Base-by-base conservation (phyloP, 306 rosid genomes). In the Pyrus communis region DNA sequence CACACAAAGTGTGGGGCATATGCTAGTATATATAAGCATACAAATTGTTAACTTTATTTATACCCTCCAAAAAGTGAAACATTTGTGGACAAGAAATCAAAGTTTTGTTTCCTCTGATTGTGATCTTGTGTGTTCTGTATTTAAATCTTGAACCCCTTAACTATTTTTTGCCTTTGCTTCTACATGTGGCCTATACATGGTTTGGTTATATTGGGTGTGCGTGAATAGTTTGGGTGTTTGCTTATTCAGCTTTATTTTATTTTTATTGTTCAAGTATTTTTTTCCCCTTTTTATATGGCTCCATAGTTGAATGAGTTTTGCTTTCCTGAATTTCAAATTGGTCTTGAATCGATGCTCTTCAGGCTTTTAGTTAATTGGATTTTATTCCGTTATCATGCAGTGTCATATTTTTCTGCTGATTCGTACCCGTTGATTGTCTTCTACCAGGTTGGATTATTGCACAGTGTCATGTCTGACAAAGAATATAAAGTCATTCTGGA, bases 401-500 rank as follows among this genome's bases (percentile, higher is more conserved):
- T 63, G 51, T 59, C 43, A 12, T 70, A 60, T 40, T 79, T 45
- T 79, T 25, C 42, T 17, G 75, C 49, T 75, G 80, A 69, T 75
- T 79, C 60, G 69, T 74, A 62, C 55, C 55, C 55, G 5, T 15
- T 51, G 75, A 45, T 71, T 76, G 74, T 79, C 45, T 80, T 69
- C 55, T 82, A 74, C 74, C 91, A 95, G 99, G 97, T 95, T 81
- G 97, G 89, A 66, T 80, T 87, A 76, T 78, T 95, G 90, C 97
- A 95, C 27, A 85, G 83, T 62, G 83, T 89, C 83, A 86, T 95
- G 91, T 90, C 93, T 84, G 91, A 88, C 82, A 90, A 91, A 85
- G 99, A 95, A 85, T 92, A 95, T 70, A 92, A 92, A 86, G 96
- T 95, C 73, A 92, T 95, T 84, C 81, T 92, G 90, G 99, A 95